Evolutionary conservation across 331 rosid genomes (phyloP), one percentile per base, ranked within the genome.

Genomic region (Pyrus hybrid): DNA sequence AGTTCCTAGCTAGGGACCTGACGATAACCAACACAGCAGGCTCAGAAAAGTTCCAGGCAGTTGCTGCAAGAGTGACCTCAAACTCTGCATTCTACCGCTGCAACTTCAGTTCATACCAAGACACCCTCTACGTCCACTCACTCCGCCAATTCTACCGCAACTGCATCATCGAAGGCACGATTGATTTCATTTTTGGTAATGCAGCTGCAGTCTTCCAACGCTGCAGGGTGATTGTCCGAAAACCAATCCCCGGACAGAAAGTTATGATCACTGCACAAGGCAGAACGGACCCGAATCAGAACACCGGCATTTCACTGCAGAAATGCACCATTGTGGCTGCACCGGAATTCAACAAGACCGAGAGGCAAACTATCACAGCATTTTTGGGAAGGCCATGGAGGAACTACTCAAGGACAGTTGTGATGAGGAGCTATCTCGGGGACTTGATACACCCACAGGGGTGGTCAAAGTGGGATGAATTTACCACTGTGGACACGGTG

Each of bases 101-200:
- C 29, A 70, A 72, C 25, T 63, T 78, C 53, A 21, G 65, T 0
- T 79, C 77, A 13, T 78, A 82, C 28, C 86, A 82, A 63, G 83
- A 82, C 61, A 82, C 86, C 13, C 79, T 82, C 41, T 82, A 78
- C 51, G 77, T 78, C 62, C 86, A 82, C 3, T 70, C 86, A 21
- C 74, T 68, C 33, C 86, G 86, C 26, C 86, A 83, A 28, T 83
- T 83, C 80, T 83, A 63, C 70, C 53, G 66, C 60, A 18, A 71
- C 41, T 83, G 86, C 57, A 28, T 64, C 35, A n/a, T 79, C 58
- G 23, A 73, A 13, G 86, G 86, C 80, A 83, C 83, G 6, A 75
- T 83, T 13, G 86, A 82, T 33, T 82, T 82, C 80, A 78, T 82
- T 66, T 82, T 78, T 17, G 86, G 83, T 3, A 76, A 78, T 26